Evolutionary conservation across 164 flowering plant species (phyloP), one percentile per base, ranked within the genome.

Genomic region (Magnolia officinalis): DNA sequence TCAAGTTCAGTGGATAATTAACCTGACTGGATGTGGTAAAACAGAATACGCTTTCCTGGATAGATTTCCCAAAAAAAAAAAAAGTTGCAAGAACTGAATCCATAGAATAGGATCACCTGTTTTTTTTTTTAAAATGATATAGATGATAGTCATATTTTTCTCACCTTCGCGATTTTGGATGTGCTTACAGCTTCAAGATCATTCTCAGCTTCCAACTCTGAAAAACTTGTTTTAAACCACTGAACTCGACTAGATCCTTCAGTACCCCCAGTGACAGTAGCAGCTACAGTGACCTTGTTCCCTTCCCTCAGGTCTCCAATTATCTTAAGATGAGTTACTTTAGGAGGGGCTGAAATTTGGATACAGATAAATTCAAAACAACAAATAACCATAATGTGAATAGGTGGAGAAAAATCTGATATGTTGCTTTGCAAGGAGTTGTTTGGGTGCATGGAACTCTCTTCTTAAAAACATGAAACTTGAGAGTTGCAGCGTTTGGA

Each of bases 201-300:
- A 81, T 85, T 85, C 78, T 91, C 97, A 70, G 78, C 89, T 74
- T 82, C 88, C 79, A 92, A 81, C 65, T 76, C 78, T 24, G 90
- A 82, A 75, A 84, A 90, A 72, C 81, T 84, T 70, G 95, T 83
- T 86, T 90, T 96, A 65, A 92, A 96, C 99, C 99, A 96, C 82
- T 96, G 99, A 70, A 94, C 97, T 86, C 93, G 90, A 82, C 99
- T 96, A 58, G 96, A 89, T 73, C 92, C 98, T 85, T 96, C 99
- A 80, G 91, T 87, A 76, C 98, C 99, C 76, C 98, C 98, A 77
- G 91, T 96, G 59, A 96, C 98, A 82, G 65, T 77, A 78, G 97
- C 97, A 81, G 90, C 86, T 52, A 88, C 97, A 64, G 91, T 89
- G 51, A 96, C 80, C 82, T 96, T 92, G 83, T 85, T 90, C 67